phyloP scores from a whole-genome alignment of 768 basidiomycete genomes.

The Mycena kentingensis region DNA sequence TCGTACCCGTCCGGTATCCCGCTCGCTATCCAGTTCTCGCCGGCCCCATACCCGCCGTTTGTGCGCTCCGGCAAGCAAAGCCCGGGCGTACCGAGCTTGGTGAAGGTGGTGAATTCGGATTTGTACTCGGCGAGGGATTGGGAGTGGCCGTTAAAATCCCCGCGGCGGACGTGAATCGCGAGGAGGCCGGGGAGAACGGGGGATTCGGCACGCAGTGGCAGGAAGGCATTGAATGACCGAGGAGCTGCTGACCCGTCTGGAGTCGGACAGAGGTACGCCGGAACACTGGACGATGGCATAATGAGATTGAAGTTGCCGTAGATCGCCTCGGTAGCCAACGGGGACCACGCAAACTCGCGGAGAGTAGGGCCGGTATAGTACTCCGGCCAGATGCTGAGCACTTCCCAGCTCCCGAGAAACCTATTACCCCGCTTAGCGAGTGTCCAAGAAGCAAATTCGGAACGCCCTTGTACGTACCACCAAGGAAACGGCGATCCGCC shows the following conservation, averaged over 20 bases:
- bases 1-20: slow-evolving; percentile 29
- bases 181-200: slow-evolving; percentile 40
- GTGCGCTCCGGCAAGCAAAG: neutral
- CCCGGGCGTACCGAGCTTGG: slow-evolving; percentile 34
- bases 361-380: slow-evolving; percentile 9
- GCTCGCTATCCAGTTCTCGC: neutral
- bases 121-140: slow-evolving; percentile 33
- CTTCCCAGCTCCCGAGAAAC: neutral
- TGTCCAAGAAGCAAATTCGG: neutral
- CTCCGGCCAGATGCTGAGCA: slow-evolving; percentile 9
- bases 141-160: slow-evolving; percentile 51
- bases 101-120: slow-evolving; percentile 45
- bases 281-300: neutral
- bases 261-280: neutral
- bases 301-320: slow-evolving; percentile 6
- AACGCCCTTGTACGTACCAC: neutral
- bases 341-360: slow-evolving; percentile 14
- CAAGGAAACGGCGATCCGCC: neutral
- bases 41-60: neutral
- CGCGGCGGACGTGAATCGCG: slow-evolving; percentile 51
- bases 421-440: neutral
- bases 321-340: slow-evolving; percentile 9
- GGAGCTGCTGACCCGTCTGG: neutral
- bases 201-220: neutral
- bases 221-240: slow-evolving; percentile 3